Conservation (phyloP, 75 land plant genomes). For the Picea sitchensis region DNA sequence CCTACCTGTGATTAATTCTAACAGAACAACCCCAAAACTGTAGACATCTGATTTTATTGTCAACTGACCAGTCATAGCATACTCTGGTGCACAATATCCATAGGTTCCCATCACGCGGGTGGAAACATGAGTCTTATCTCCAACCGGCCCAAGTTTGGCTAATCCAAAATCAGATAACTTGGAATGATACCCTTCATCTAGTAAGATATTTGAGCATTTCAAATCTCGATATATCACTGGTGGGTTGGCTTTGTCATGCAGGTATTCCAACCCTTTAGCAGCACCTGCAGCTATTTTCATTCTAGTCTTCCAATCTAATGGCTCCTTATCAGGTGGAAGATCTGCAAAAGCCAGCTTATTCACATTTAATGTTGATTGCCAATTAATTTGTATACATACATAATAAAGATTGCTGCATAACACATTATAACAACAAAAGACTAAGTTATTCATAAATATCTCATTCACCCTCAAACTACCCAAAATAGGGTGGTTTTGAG, state of each 20-base stretch:
- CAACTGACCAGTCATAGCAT: conserved; percentile 53
- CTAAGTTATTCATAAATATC: neutral
- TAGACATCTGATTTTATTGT: conserved; percentile 56
- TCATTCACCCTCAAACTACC: neutral
- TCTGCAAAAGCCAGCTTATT: conserved; percentile 20
- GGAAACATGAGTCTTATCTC: conserved; percentile 47
- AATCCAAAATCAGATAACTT: conserved; percentile 46
- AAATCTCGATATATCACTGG: conserved; percentile 43
- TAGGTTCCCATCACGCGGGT: conserved; percentile 51
- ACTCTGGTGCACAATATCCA: conserved; percentile 51
- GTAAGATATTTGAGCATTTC: conserved; percentile 38
- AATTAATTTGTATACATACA: neutral
- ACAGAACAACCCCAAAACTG: conserved; percentile 47
- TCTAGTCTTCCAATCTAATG: conserved; percentile 42
- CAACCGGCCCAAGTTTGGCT: conserved; percentile 48
- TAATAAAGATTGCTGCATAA: neutral
- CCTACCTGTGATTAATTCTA: conserved; percentile 45
- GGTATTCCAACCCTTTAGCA: conserved; percentile 39
- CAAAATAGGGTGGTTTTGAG: neutral
- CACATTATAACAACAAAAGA: neutral
- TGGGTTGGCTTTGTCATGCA: conserved; percentile 54
- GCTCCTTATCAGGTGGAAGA: conserved; percentile 29
- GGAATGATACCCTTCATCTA: conserved; percentile 39
- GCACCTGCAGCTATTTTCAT: conserved; percentile 51
- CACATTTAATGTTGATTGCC: neutral